A percentile compares a stretch with the other conserved stretches of the same genome.
These are phyloP conservation scores for Xylaria intraflava DNA, from an alignment of 495 filamentous ascomycete species.

Conservation along the genomic window DNA sequence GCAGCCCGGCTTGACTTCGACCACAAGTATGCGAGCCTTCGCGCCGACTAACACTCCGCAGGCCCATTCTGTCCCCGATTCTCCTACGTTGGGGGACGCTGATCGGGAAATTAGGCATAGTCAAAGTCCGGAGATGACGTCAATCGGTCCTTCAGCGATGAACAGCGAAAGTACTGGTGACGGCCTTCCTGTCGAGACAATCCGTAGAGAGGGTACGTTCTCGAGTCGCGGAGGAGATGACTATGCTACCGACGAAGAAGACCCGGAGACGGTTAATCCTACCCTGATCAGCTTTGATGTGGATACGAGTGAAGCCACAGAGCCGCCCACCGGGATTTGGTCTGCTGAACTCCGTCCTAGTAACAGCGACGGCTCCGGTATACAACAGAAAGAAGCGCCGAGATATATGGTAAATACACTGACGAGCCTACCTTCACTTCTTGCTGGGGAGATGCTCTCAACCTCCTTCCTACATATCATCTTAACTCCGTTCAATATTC, in stretches of 20 bases:
- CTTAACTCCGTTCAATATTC: constrained; percentile 27
- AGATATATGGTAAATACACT: constrained; percentile 34
- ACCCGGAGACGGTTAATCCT: constrained; percentile 40
- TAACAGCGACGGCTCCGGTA: constrained; percentile 20
- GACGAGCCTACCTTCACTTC: constrained; percentile 27
- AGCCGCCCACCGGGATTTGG: constrained; percentile 42
- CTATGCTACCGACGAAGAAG: constrained; percentile 45
- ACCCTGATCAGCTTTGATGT: constrained; percentile 54
- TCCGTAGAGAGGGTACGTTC: constrained; percentile 28
- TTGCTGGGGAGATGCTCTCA: constrained; percentile 34
- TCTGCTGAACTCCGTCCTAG: constrained; percentile 51
- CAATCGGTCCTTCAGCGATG: constrained; percentile 13
- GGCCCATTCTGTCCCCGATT: constrained; percentile 19
- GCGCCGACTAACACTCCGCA: constrained; percentile 1
- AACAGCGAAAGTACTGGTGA: constrained; percentile 22
- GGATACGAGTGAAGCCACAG: constrained; percentile 41
- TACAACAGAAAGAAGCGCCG: constrained; percentile 20
- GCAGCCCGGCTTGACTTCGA: constrained; percentile 9
- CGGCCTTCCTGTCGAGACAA: constrained; percentile 19
- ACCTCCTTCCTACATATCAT: constrained; percentile 24
- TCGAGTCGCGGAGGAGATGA: constrained; percentile 30
- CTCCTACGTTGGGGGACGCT: constrained; percentile 21
- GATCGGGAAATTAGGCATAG: constrained; percentile 21
- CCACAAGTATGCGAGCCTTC: not conserved
- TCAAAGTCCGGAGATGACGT: constrained; percentile 19